These are phyloP conservation scores for Fusarium begoniae DNA, from an alignment of 2,329 filamentous ascomycete species.

Conservation along the genomic window DNA sequence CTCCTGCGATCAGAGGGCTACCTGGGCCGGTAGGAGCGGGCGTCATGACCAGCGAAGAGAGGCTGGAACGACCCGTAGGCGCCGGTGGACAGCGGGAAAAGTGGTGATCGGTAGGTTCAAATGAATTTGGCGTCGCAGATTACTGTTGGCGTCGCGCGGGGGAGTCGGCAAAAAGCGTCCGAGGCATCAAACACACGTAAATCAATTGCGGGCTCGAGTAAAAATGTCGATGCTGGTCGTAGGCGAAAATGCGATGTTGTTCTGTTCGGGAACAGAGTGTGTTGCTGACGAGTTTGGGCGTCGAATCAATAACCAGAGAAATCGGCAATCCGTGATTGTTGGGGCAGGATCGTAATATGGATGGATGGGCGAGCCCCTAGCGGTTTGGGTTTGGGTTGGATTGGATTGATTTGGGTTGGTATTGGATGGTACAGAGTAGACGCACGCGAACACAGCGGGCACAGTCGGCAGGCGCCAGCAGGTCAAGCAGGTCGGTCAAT, in stretches of 20 bases:
- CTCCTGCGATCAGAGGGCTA: constrained; percentile 53
- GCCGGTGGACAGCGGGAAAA: constrained; percentile 4
- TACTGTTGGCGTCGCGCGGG: constrained; percentile 39
- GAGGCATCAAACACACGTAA: constrained; percentile 31
- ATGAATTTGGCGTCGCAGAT: constrained; percentile 39
- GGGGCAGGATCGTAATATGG: constrained; percentile 39
- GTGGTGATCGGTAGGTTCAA: constrained; percentile 21
- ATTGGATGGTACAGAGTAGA: background rate
- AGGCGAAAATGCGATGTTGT: background rate
- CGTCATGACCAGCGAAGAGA: constrained; percentile 48
- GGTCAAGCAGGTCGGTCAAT: constrained; percentile 34
- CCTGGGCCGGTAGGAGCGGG: constrained; percentile 45
- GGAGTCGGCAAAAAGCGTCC: constrained; percentile 13
- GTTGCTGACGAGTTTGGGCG: constrained; percentile 25
- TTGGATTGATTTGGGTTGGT: background rate
- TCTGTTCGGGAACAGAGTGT: constrained; percentile 8
- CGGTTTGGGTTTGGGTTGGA: background rate
- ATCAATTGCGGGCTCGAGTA: background rate
- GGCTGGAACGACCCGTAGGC: constrained; percentile 33
- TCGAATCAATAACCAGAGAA: constrained; percentile 30
- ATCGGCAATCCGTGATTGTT: constrained; percentile 32
- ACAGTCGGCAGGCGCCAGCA: constrained; percentile 16
- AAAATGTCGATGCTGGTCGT: background rate
- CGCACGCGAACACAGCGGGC: constrained; percentile 41
- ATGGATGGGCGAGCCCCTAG: constrained; percentile 38